These are phyloP conservation scores for Penicillium maclennaniae DNA, from an alignment of 495 filamentous ascomycete species.

Conservation along the genomic window DNA sequence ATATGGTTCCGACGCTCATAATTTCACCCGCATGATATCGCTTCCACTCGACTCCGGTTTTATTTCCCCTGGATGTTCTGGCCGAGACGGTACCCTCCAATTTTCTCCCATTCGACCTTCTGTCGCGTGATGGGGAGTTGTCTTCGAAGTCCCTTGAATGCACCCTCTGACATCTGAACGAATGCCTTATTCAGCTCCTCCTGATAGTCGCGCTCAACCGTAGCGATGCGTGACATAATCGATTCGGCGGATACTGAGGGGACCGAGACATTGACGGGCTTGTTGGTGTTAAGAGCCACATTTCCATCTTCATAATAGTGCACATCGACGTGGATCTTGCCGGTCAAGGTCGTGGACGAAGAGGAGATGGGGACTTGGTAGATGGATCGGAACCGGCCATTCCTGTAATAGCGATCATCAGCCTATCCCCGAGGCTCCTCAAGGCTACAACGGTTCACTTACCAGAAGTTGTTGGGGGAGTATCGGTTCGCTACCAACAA, in stretches of 20 bases:
- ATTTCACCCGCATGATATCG: background rate
- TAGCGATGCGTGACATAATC: conserved; percentile 70
- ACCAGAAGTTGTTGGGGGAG: conserved; percentile 97
- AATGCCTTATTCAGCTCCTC: conserved; percentile 93
- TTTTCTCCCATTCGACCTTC: conserved; percentile 99
- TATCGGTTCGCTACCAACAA: conserved; percentile 92
- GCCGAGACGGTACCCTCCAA: conserved; percentile 85
- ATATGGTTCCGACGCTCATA: background rate
- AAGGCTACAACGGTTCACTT: conserved; percentile 7
- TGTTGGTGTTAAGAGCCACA: conserved; percentile 82
- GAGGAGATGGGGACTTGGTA: conserved; percentile 68
- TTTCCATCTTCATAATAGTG: conserved; percentile 99
- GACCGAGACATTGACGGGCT: conserved; percentile 61
- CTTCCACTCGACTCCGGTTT: conserved; percentile 28
- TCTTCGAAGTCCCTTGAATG: conserved; percentile 87
- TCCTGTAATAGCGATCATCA: conserved; percentile 51
- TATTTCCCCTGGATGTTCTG: conserved; percentile 57
- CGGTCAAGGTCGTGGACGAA: conserved; percentile 41
- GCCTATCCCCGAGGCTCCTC: background rate
- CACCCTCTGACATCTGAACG: conserved; percentile 79
- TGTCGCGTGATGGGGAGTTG: conserved; percentile 95
- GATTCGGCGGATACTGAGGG: conserved; percentile 59
- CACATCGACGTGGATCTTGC: conserved; percentile 58
- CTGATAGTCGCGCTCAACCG: conserved; percentile 86
- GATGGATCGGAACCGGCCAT: conserved; percentile 89